Percentiles rank a stretch among this genome's conserved stretches.
phyloP scores from a whole-genome alignment of 2,329 filamentous ascomycete genomes.

The Fusarium sp. region DNA sequence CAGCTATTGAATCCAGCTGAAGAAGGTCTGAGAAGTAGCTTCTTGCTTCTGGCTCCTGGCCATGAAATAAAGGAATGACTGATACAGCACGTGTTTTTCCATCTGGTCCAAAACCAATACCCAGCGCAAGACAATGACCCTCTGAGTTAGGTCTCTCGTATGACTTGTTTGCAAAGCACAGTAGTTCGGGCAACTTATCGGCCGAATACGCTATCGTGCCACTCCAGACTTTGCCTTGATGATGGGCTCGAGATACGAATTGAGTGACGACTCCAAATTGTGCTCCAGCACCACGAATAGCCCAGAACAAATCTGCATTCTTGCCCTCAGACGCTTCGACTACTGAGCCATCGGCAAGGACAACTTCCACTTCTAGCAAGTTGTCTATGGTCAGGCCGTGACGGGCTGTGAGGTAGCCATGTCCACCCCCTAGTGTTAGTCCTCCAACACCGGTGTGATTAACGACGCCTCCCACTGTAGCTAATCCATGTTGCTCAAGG shows the following conservation, averaged over 20 bases:
- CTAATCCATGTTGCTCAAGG: slow-evolving; percentile 61
- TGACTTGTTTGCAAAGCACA: slow-evolving; percentile 40
- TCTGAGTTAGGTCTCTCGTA: slow-evolving; percentile 27
- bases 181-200: slow-evolving; percentile 42
- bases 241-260: slow-evolving; percentile 49
- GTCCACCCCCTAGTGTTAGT: slow-evolving; percentile 67
- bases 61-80: slow-evolving; percentile 41
- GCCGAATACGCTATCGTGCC: slow-evolving; percentile 46
- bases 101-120: slow-evolving; percentile 39
- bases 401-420: slow-evolving; percentile 65
- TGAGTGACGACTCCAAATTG: slow-evolving; percentile 58
- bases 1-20: slow-evolving; percentile 7
- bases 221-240: slow-evolving; percentile 49
- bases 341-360: slow-evolving; percentile 53
- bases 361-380: slow-evolving; percentile 53
- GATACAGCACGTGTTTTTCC: slow-evolving; percentile 28
- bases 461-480: slow-evolving; percentile 71
- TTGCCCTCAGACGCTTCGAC: slow-evolving; percentile 54
- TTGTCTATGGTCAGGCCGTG: slow-evolving; percentile 64
- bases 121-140: slow-evolving; percentile 43
- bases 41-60: slow-evolving; percentile 26
- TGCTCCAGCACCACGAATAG: slow-evolving; percentile 60
- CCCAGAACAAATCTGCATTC: slow-evolving; percentile 61
- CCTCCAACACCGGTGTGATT: slow-evolving; percentile 72
- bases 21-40: slow-evolving; percentile 40